Evolutionary conservation across 2,329 filamentous ascomycete species (phyloP).

Genomic region (Aspergillus fumigatiaffinis): DNA sequence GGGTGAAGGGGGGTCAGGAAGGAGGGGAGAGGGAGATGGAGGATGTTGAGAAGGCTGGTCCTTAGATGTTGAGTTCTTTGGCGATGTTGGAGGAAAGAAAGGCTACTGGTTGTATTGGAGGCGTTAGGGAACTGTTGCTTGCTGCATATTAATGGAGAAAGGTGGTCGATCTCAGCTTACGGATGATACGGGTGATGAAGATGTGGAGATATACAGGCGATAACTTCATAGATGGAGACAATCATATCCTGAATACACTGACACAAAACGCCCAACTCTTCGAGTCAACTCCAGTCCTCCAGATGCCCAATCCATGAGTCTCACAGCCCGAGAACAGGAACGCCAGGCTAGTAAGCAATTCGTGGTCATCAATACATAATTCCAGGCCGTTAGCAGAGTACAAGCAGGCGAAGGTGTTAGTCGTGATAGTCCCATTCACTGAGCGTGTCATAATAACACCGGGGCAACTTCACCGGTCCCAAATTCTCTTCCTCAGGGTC

Average conservation of each 20-base stretch:
- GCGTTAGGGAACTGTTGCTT: not conserved
- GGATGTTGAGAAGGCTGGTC: conserved; percentile 4
- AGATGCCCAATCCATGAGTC: not conserved
- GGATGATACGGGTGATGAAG: not conserved
- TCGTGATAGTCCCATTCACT: not conserved
- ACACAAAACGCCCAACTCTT: not conserved
- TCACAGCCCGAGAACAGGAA: not conserved
- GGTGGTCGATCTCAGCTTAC: too few relatives aligned
- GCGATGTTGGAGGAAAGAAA: not conserved
- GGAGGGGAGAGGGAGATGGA: conserved; percentile 24
- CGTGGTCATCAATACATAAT: not conserved
- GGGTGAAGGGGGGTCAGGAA: conserved; percentile 15
- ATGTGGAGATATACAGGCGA: not conserved
- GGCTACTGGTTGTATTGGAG: not conserved
- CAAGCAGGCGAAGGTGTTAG: not conserved
- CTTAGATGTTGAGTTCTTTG: conserved; percentile 1
- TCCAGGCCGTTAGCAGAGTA: not conserved
- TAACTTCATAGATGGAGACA: not conserved
- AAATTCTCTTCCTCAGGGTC: not conserved
- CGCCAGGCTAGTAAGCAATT: not conserved
- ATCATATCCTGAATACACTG: not conserved
- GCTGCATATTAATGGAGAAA: not conserved
- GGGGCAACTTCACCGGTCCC: not conserved
- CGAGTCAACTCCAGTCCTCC: not conserved
- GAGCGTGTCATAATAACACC: not conserved